A percentile compares a stretch with the other conserved stretches of the same genome.
Evolutionary conservation across 2,329 filamentous ascomycete species (phyloP).

Genomic region (Aurifilum marmelostoma): DNA sequence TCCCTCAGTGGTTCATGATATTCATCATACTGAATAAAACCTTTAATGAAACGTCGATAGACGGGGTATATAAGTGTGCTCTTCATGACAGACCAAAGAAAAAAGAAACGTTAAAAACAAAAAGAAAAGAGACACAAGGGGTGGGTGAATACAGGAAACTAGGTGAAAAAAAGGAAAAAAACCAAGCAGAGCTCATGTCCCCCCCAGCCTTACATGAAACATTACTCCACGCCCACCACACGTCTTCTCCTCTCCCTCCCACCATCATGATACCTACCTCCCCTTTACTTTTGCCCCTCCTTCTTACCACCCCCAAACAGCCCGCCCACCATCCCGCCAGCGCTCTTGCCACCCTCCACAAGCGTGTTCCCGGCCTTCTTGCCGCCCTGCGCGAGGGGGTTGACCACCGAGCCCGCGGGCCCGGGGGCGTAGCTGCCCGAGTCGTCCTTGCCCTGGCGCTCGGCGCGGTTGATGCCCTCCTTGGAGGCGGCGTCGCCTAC

Average conservation of each 20-base stretch:
- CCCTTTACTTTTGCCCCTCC: neutral
- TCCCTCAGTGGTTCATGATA: neutral
- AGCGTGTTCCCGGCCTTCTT: slow-evolving; percentile 36
- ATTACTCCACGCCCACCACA: neutral
- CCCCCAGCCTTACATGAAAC: neutral
- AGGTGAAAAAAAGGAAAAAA: neutral
- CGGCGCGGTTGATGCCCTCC: slow-evolving; percentile 67
- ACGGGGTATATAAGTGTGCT: slow-evolving; percentile 22
- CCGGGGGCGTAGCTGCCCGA: slow-evolving; percentile 50
- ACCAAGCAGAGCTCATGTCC: too few species aligned
- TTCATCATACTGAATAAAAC: neutral
- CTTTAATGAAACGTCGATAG: slow-evolving; percentile 6
- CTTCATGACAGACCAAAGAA: neutral
- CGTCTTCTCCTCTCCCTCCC: neutral
- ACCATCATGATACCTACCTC: neutral
- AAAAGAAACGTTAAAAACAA: neutral
- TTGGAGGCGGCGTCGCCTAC: slow-evolving; percentile 64
- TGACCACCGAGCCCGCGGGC: slow-evolving; percentile 32
- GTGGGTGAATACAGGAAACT: too few species aligned
- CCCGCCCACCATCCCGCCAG: slow-evolving; percentile 39
- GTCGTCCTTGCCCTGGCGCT: slow-evolving; percentile 67
- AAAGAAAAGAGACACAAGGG: neutral
- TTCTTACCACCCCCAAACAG: slow-evolving; percentile 40
- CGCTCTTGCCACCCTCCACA: slow-evolving; percentile 39
- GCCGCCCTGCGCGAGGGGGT: slow-evolving; percentile 37